Conservation (phyloP, 495 filamentous ascomycete species). For the Cercophora sp. region DNA sequence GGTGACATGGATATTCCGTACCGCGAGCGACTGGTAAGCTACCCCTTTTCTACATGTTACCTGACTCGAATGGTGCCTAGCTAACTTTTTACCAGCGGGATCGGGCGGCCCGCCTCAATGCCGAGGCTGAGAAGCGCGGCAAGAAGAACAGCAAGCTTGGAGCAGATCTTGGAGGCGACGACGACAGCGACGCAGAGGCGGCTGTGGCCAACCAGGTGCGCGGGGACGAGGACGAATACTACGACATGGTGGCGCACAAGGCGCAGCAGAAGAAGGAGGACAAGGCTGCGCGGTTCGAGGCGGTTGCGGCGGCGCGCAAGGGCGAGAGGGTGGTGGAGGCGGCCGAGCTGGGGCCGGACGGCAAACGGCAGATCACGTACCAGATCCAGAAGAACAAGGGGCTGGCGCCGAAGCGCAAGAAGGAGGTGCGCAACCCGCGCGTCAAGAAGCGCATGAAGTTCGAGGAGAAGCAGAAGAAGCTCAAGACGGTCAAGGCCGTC, state of each 20-base stretch:
- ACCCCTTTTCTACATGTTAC: too few relatives aligned
- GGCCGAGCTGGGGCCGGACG: conserved; percentile 63
- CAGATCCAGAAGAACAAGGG: conserved; percentile 97
- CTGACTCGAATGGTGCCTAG: background rate
- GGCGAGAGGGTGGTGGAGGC: conserved; percentile 55
- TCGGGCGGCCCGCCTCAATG: conserved; percentile 76
- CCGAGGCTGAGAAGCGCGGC: conserved; percentile 80
- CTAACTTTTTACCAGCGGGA: conserved; percentile 49
- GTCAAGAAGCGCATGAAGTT: conserved; percentile 97
- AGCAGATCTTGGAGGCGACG: conserved; percentile 57
- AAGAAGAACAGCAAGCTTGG: conserved; percentile 58
- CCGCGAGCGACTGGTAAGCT: conserved; percentile 65
- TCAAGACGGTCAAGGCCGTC: conserved; percentile 72
- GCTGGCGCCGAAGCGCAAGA: conserved; percentile 79
- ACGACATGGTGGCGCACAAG: conserved; percentile 74
- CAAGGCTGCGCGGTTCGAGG: conserved; percentile 51
- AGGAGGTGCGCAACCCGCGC: conserved; percentile 87
- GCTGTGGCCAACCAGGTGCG: conserved; percentile 38
- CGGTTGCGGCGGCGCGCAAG: conserved; percentile 40
- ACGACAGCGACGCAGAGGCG: conserved; percentile 60
- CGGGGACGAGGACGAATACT: conserved; percentile 74
- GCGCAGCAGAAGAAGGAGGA: conserved; percentile 70
- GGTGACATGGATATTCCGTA: conserved; percentile 91
- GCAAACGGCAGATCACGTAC: conserved; percentile 86
- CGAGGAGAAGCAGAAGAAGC: conserved; percentile 92